Evolutionary conservation across 108 stramenopile genomes (phyloP), one percentile per base, ranked within the genome.

Genomic region (Cyclostephanos invisitatus): DNA sequence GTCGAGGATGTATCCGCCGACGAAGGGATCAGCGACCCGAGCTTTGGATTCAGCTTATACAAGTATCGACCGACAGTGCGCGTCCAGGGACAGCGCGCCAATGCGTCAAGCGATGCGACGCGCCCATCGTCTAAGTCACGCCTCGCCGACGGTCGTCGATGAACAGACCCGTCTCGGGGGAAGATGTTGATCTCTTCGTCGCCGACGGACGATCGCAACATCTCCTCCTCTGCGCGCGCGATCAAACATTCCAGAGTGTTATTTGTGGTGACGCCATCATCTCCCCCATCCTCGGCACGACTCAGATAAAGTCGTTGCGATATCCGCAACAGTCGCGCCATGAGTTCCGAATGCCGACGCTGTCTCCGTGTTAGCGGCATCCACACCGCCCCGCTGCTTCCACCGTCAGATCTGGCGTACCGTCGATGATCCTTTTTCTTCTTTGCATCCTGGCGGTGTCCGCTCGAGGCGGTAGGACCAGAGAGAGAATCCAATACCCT

Each of bases 331-430:
- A 94, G 65, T 18, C 89, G 79, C 18, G 83, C 78, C 44, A 68
- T 71, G 28, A 94, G 40, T 72, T 94, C 90, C 71, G 90, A 72
- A 64, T 91, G 86, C 18, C 82, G 79, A 40, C 84, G 76, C 58
- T 89, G 87, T 12, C 82, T 77, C 54, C 62, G 54, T 5, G 72
- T 85, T 62, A 88, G 46, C 15, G 83, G 83, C 42, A 63, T 70
- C 75, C 64, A 65, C 64, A 59, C 68, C 49, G 70, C 71, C 48
- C 66, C 54, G 46, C 65, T 71, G 49, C 85, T 37, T 48, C 63
- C 67, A 47, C 62, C 64, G 48, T 47, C 65, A 46, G 27, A 29
- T 58, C 42, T 21, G 37, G 51, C 76, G 32, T 64, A 64, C 27
- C 55, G 50, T 63, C 77, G 22, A 66, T 25, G 21, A 42, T 56